Conservation (phyloP, 2,329 filamentous ascomycete genomes). For the Stachybotrys chlorohalonatus region DNA sequence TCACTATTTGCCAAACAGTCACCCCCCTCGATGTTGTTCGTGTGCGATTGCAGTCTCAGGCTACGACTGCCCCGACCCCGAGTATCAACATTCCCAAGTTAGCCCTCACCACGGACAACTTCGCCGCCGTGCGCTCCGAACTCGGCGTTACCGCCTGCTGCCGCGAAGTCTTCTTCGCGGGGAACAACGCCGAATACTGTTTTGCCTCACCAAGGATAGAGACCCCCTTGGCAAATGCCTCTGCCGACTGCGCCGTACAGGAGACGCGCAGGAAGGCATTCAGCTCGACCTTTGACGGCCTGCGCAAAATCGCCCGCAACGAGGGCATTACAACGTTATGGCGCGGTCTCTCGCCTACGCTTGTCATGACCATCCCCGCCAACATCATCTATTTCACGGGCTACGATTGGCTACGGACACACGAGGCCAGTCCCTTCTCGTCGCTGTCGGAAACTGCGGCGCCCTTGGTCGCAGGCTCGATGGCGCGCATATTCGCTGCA, state of each 20-base stretch:
- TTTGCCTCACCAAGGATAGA: constrained; percentile 56
- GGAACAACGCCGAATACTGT: constrained; percentile 74
- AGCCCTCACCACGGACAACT: constrained; percentile 44
- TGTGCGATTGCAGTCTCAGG: constrained; percentile 85
- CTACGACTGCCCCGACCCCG: constrained; percentile 29
- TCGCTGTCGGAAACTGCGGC: constrained; percentile 59
- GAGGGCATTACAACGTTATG: constrained; percentile 82
- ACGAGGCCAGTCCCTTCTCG: constrained; percentile 62
- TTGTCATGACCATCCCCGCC: constrained; percentile 86
- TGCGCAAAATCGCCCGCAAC: constrained; percentile 90
- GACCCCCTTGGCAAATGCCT: constrained; percentile 33
- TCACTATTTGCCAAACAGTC: constrained; percentile 40
- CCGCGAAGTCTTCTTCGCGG: constrained; percentile 93
- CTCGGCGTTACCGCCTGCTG: constrained; percentile 92
- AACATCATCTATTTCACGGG: constrained; percentile 99
- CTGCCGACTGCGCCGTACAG: constrained; percentile 73
- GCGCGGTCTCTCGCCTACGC: constrained; percentile 87
- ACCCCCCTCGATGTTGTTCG: constrained; percentile 96
- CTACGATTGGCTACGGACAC: constrained; percentile 86
- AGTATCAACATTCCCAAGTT: constrained; percentile 47
- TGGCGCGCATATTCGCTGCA: constrained; percentile 72
- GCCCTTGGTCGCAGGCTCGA: constrained; percentile 70
- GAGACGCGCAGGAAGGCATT: constrained; percentile 77
- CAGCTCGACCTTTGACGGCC: constrained; percentile 82
- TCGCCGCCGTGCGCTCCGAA: constrained; percentile 65